Base-by-base conservation (phyloP, 2,329 filamentous ascomycete genomes). In the Blastomyces gilchristii region DNA sequence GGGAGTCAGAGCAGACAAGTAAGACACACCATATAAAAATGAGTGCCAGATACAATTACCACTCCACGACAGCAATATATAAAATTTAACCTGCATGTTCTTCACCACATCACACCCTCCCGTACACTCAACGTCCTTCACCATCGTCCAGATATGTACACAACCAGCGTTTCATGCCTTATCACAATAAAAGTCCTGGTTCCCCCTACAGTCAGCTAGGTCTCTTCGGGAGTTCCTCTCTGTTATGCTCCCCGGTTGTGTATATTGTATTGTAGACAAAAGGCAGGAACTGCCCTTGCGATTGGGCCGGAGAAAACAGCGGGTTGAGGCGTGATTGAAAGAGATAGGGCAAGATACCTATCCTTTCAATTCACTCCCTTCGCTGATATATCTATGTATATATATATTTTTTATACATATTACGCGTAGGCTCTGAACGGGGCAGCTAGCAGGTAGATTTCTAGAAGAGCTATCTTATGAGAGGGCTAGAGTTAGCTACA, bases 321-420 rank as follows among this genome's bases (percentile, higher is more conserved):
- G 25, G 31, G 31, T 53, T 53, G 50, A 53, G 50, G 50, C 50
- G 50, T 53, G 25, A 53, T 53, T 53, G 50, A 8, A 53, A 53
- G 50, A 53, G 50, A 18, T 16, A 6, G 14, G 50, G 28, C 34
- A 18, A 34, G 14, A n/a, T 6, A 34, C 5, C 25, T 28, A 25
- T 49, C 6, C 47, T 25, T 45, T 25, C n/a, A 14, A 16, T 34
- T n/a, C 5, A 53, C 31, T 16, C 18, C 31, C 50, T 34, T 34
- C 14, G 16, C 16, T 4, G 25, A 12, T 53, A 34, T 53, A 34
- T 25, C 25, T 49, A 22, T 22, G n/a, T 22, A 22, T 22, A 22
- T 22, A 22, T 22, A 22, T 22, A 0, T 22, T 22, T 22, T 22
- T 22, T 22, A 22, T 22, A 49, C 22, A 47, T 47, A 47, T 47